These are phyloP conservation scores for Rhizopogon rudus DNA, from an alignment of 768 basidiomycete genomes.

Conservation along the genomic window DNA sequence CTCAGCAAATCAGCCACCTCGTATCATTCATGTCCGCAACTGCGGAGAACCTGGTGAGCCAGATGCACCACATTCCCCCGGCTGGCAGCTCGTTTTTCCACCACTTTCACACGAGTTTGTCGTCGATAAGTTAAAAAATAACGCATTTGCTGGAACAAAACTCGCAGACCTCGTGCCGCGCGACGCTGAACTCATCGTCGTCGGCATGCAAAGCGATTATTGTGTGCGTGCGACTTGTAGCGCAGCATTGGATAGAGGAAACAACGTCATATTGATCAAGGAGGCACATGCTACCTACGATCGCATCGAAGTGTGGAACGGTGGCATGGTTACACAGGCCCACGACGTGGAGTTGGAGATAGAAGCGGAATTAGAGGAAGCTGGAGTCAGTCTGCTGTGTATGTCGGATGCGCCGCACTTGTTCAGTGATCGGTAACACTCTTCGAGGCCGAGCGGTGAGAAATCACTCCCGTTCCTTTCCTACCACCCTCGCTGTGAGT, in stretches of 20 bases:
- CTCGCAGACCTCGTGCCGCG: conserved; percentile 44
- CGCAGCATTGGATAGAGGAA: conserved; percentile 57
- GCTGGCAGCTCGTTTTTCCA: conserved; percentile 58
- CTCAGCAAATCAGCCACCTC: conserved; percentile 39
- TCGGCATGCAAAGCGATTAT: conserved; percentile 66
- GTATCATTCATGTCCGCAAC: conserved; percentile 67
- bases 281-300: conserved; percentile 69
- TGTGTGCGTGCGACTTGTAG: conserved; percentile 53
- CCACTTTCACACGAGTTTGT: conserved; percentile 48
- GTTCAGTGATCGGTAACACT: conserved; percentile 48
- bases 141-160: conserved; percentile 59
- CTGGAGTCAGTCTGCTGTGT: conserved; percentile 58
- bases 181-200: conserved; percentile 59
- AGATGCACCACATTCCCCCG: conserved; percentile 50
- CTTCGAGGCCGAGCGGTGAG: neutral
- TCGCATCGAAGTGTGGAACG: conserved; percentile 57
- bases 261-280: conserved; percentile 57
- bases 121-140: conserved; percentile 66
- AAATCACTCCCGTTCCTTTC: neutral
- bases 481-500: neutral
- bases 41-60: conserved; percentile 54
- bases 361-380: conserved; percentile 64
- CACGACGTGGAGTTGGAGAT: conserved; percentile 50
- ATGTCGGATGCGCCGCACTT: conserved; percentile 60
- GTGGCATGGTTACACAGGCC: conserved; percentile 50